Evolutionary conservation across 163 green algal species (phyloP), one percentile per base, ranked within the genome.

Genomic region (Scenedesmus sp.): DNA sequence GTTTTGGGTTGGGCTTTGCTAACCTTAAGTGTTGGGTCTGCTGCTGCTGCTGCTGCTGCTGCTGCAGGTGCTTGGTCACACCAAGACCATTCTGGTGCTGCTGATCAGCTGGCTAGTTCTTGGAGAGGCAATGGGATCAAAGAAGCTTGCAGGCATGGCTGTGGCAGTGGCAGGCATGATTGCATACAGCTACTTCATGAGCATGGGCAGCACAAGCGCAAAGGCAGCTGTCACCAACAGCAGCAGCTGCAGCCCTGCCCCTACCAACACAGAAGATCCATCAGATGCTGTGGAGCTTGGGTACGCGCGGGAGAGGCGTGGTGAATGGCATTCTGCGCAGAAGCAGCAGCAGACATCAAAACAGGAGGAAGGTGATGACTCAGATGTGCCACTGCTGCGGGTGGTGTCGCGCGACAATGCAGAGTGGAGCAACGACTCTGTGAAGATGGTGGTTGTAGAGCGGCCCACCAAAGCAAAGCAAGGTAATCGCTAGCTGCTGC

Each of bases 1-100:
- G 3, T 18, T 24, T 37, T 7, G 37, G 65, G 30, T 18, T 37
- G 30, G 7, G 16, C 26, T 18, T 40, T 4, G 16, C 20, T 20
- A 76, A 20, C 65, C 24, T 3, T n/a, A 70, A 4, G n/a, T n/a
- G n/a, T n/a, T n/a, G n/a, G 56, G 37, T 26, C 65, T 37, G 30
- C 65, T 40, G 65, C 7, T 72, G 24, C 59, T 35, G 20, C 72
- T 44, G 35, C 37, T 46, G n/a, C 18, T 84, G 4, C 16, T 61
- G 46, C 42, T 22, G 53, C 94, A 98, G 95, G 97, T 99, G 46
- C 94, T 98, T 82, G 97, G 97, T 46, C 97, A 99, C 94, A 95
- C 94, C 85, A 99, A 99, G 95, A 99, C 97, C 0, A 91, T 98
- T 20, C 83, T 98, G 70, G 96, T 99, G 83, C 94, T 99, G 65